These are phyloP conservation scores for Tritrichomonas musculus DNA, from an alignment of 208 protist species.

Conservation along the genomic window DNA sequence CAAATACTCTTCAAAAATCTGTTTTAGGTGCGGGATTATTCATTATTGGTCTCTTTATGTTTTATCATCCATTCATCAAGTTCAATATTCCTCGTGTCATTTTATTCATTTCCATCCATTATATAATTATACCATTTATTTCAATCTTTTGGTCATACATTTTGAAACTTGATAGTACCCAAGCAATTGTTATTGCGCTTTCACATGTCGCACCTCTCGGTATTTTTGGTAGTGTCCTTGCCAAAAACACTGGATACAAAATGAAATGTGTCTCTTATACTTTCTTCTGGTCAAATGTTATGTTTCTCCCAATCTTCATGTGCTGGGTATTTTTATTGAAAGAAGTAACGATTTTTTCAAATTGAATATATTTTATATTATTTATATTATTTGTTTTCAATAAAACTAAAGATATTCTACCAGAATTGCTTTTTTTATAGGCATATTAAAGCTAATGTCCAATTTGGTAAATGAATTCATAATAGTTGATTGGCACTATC, in stretches of 20 bases:
- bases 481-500: too few species aligned
- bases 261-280: background rate
- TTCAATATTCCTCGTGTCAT: too few species aligned
- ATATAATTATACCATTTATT: background rate
- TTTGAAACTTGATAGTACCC: too few species aligned
- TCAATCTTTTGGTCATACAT: background rate
- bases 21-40: background rate
- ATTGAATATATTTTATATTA: too few species aligned
- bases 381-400: too few species aligned
- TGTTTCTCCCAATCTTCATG: background rate
- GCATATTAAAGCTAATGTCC: too few species aligned
- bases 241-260: background rate
- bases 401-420: too few species aligned
- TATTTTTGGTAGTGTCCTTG: background rate
- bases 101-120: background rate
- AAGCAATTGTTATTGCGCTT: background rate
- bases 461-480: too few species aligned
- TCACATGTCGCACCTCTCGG: background rate
- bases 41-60: background rate
- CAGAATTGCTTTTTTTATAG: too few species aligned
- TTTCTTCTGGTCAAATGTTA: constrained; percentile 8
- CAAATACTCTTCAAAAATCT: background rate
- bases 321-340: background rate
- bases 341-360: too few species aligned
- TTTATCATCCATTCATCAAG: background rate